Conservation (phyloP, 768 basidiomycete genomes). For the Polyporus arcularius region DNA sequence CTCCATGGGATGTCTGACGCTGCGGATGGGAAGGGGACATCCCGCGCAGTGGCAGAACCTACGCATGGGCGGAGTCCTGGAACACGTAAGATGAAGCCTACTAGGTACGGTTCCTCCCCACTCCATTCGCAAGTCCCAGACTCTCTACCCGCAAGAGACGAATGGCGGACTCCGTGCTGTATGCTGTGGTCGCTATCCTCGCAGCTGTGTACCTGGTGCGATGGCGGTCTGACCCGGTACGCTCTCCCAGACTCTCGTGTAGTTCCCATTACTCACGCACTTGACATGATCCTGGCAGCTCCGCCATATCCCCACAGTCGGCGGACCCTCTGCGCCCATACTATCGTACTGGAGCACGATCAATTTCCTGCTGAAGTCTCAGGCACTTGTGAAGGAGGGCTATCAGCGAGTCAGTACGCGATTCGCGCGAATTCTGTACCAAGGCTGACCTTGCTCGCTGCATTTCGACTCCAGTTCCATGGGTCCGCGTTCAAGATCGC, state of each 20-base stretch:
- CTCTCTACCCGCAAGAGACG: too few relatives aligned
- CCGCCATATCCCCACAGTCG: conserved; percentile 14
- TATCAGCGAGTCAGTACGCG: conserved; percentile 18
- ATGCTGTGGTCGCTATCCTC: not conserved
- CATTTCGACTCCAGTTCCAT: conserved; percentile 9
- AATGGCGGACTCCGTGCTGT: not conserved
- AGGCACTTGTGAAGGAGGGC: conserved; percentile 16
- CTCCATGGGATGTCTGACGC: too few relatives aligned
- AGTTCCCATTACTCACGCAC: too few relatives aligned
- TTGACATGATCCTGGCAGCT: conserved; percentile 17
- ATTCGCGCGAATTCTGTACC: not conserved
- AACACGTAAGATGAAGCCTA: too few relatives aligned
- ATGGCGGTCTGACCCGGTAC: not conserved
- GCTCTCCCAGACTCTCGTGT: not conserved
- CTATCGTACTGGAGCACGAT: conserved; percentile 19
- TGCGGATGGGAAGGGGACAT: too few relatives aligned
- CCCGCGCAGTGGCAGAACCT: too few relatives aligned
- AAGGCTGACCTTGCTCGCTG: not conserved
- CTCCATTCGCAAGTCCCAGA: too few relatives aligned
- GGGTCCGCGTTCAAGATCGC: conserved; percentile 43
- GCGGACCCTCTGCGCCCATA: conserved; percentile 15
- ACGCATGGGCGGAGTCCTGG: too few relatives aligned
- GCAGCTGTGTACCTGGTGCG: not conserved
- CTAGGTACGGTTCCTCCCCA: too few relatives aligned
- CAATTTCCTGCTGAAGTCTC: conserved; percentile 9